Evolutionary conservation across 1,284 basidiomycete genomes (phyloP), one percentile per base, ranked within the genome.

Genomic region (Rhodotorula sp.): DNA sequence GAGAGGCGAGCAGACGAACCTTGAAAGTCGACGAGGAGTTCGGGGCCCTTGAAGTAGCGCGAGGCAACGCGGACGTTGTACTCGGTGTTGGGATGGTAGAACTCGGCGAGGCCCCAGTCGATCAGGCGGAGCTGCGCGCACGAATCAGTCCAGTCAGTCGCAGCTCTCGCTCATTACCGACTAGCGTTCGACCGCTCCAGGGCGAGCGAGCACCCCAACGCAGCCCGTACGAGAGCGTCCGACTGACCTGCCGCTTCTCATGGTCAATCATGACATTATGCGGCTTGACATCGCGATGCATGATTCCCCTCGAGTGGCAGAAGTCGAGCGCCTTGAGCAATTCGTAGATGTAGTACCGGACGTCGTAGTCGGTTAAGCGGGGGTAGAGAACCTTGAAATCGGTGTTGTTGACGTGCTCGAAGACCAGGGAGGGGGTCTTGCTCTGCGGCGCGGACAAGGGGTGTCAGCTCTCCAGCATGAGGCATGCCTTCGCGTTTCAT

Each of bases 241-340:
- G 36, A 27, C 84, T 73, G 78, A 91, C 92, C 85, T 94, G 94
- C 79, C 92, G 89, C 81, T 90, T 90, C 78, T 97, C 92, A 79
- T 98, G 94, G 82, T 99, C 96, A 81, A 99, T 98, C 94, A 99
- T 98, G 68, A 99, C 94, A 80, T 99, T 99, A 83, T 97, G 94
- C 8, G 96, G 95, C 81, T 99, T 99, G 74, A 99, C 95, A 80
- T 99, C 96, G 73, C 96, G 87, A 80, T 99, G 96, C 94, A 98
- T 99, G 81, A 98, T 98, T 20, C 95, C 95, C 76, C 94, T 91
- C 46, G 95, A 98, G 82, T 98, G 96, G 79, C 94, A 97, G 79
- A 90, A 99, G 82, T 99, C 95, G 79, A 99, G 84, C 24, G 96
- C 95, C 86, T 99, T 98, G 77, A 99, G 86, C 70, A 99, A 85